Evolutionary conservation across 2,329 filamentous ascomycete species (phyloP).

Genomic region (Leptographium radiaticola): DNA sequence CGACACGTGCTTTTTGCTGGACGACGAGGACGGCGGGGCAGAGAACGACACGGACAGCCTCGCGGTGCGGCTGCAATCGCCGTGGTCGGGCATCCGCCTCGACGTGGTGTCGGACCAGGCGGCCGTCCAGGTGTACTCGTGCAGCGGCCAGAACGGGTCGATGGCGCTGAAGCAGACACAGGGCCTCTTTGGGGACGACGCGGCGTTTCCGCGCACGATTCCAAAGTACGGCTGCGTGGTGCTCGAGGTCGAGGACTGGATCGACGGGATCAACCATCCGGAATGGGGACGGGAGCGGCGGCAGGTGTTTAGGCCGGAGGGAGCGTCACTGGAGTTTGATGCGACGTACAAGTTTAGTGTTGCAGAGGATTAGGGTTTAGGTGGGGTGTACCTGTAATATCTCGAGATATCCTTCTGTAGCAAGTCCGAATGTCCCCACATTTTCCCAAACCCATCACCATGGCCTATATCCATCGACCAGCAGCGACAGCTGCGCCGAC

Average conservation of each 20-base stretch:
- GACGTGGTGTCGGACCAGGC: constrained; percentile 75
- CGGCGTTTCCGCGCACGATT: constrained; percentile 46
- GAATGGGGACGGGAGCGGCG: constrained; percentile 60
- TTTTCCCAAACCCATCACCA: background rate
- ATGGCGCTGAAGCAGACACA: constrained; percentile 58
- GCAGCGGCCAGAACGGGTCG: constrained; percentile 61
- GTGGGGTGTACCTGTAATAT: no score
- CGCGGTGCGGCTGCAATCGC: constrained; percentile 54
- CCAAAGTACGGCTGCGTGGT: constrained; percentile 75
- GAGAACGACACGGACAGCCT: constrained; percentile 46
- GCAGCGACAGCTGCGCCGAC: constrained; percentile 10
- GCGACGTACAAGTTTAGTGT: constrained; percentile 48
- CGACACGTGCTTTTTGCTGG: constrained; percentile 57
- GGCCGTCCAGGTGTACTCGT: constrained; percentile 80
- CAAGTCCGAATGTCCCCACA: background rate
- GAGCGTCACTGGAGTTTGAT: constrained; percentile 47
- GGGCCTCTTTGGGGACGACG: constrained; percentile 39
- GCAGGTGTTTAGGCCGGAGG: constrained; percentile 47
- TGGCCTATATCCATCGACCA: constrained; percentile 5
- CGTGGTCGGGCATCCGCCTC: constrained; percentile 70
- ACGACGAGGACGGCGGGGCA: constrained; percentile 48
- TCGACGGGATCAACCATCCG: constrained; percentile 85
- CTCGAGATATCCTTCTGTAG: no score
- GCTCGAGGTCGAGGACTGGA: constrained; percentile 86
- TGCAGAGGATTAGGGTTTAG: background rate